Evolutionary conservation across 78 protist species (phyloP).

Genomic region (Isochrysis galbana): DNA sequence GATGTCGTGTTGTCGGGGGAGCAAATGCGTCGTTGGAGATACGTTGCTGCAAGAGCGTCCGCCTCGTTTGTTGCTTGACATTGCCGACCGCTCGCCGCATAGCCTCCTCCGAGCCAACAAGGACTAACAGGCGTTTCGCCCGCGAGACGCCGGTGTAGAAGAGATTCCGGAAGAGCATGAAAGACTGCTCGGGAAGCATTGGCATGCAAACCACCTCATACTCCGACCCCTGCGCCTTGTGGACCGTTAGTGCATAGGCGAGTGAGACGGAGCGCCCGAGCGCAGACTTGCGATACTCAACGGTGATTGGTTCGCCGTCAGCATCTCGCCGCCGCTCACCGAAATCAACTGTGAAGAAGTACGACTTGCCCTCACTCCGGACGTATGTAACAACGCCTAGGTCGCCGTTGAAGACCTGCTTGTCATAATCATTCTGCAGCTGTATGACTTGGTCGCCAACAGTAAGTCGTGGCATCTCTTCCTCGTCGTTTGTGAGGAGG

Average conservation of each 20-base stretch:
- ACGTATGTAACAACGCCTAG: neutral
- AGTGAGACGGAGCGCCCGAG: neutral
- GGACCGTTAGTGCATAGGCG: constrained; percentile 27
- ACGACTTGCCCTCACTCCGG: neutral
- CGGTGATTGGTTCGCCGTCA: neutral
- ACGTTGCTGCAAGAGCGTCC: neutral
- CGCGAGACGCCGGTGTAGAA: constrained; percentile 37
- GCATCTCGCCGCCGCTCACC: neutral
- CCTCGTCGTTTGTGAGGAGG: neutral
- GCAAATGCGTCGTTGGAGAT: neutral
- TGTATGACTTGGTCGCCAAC: constrained; percentile 5
- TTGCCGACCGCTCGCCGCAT: neutral
- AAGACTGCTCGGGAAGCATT: neutral
- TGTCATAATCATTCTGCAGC: neutral
- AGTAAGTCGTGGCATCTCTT: neutral
- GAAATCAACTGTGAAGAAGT: neutral
- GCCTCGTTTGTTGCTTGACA: neutral
- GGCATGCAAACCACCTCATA: constrained; percentile 11
- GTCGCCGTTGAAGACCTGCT: constrained; percentile 27
- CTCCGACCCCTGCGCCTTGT: constrained; percentile 29
- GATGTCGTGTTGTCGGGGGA: neutral
- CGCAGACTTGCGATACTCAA: neutral
- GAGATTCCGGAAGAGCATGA: constrained; percentile 20
- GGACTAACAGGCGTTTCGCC: neutral
- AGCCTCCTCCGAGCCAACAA: neutral